Evolutionary conservation across 2,329 filamentous ascomycete species (phyloP).

Genomic region (Biscogniauxia mediterranea): DNA sequence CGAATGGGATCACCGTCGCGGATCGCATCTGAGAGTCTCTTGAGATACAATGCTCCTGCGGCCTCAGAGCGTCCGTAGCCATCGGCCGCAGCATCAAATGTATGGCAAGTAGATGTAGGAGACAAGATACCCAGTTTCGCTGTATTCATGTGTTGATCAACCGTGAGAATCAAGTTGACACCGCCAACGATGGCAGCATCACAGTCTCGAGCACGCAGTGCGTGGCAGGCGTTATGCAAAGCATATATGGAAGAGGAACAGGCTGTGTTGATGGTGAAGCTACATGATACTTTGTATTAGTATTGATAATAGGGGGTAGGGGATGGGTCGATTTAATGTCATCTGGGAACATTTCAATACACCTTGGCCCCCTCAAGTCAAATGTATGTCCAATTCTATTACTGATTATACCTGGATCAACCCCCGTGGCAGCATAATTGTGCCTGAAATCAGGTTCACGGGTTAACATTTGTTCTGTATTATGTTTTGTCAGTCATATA

Average conservation of each 20-base stretch:
- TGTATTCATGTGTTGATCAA: conserved; percentile 30
- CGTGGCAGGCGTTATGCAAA: conserved; percentile 31
- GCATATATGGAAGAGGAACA: conserved; percentile 38
- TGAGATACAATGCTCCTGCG: conserved; percentile 23
- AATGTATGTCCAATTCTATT: conserved; percentile 39
- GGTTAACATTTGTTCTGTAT: conserved; percentile 25
- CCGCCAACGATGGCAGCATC: conserved; percentile 35
- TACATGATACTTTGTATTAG: neutral
- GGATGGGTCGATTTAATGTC: conserved; percentile 2
- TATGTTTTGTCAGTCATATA: conserved; percentile 7
- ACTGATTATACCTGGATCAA: conserved; percentile 35
- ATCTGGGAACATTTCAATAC: neutral
- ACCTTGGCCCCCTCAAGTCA: conserved; percentile 35
- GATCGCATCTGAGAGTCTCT: conserved; percentile 30
- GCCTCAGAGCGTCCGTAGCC: conserved; percentile 29
- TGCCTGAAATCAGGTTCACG: conserved; percentile 27
- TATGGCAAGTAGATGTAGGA: conserved; percentile 30
- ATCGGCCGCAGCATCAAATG: conserved; percentile 31
- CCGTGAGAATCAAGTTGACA: conserved; percentile 36
- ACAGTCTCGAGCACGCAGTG: conserved; percentile 30
- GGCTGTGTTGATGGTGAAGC: conserved; percentile 34
- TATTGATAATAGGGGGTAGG: conserved; percentile 1
- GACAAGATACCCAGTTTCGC: conserved; percentile 35
- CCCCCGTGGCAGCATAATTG: conserved; percentile 32
- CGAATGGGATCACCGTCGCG: conserved; percentile 28